phyloP scores from a whole-genome alignment of 257 asterid genomes.

The Nyctanthes arbortristis region DNA sequence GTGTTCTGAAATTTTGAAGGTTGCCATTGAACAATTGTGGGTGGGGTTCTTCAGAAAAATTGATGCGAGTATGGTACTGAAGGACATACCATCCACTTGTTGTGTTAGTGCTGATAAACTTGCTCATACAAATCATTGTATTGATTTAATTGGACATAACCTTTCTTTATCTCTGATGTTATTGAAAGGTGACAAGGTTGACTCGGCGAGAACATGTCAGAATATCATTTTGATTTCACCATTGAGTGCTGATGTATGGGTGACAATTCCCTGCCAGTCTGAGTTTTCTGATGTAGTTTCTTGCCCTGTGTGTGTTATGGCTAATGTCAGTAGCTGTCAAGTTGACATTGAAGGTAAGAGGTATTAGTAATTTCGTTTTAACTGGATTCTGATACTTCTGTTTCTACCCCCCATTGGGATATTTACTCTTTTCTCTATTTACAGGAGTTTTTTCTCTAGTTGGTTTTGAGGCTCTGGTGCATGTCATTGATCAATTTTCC shows the following conservation, averaged over 20 bases:
- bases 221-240: constrained; percentile 51
- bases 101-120: constrained; percentile 59
- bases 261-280: constrained; percentile 61
- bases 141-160: constrained; percentile 74
- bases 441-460: constrained; percentile 58
- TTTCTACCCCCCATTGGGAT: constrained; percentile 13
- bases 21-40: constrained; percentile 53
- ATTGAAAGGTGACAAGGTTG: constrained; percentile 37
- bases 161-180: constrained; percentile 62
- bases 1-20: constrained; percentile 55
- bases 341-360: constrained; percentile 64
- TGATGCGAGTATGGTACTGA: constrained; percentile 43
- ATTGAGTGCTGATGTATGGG: constrained; percentile 78
- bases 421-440: constrained; percentile 24
- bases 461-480: constrained; percentile 61
- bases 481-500: constrained; percentile 69
- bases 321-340: constrained; percentile 54
- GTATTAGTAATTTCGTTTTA: constrained; percentile 12
- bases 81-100: constrained; percentile 71
- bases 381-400: constrained; percentile 16
- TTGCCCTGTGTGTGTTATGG: constrained; percentile 66
- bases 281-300: constrained; percentile 36
- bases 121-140: constrained; percentile 57
- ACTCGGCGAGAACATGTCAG: constrained; percentile 36
- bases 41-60: constrained; percentile 38